Conservation (phyloP, 2,329 filamentous ascomycete genomes). For the Cladosporium cucumerinum region DNA sequence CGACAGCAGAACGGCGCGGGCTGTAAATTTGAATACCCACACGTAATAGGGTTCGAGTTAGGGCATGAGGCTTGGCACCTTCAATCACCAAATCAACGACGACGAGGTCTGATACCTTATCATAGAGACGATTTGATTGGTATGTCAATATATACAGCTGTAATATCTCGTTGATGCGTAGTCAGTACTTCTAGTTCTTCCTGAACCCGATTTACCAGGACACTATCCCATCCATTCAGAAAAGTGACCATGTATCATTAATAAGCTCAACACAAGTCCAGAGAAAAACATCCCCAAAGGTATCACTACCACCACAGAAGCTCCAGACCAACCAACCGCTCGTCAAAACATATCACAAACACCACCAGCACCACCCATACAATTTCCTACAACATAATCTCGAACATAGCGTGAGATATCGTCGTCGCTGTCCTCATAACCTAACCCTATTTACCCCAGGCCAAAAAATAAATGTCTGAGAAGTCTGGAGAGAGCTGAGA, state of each 20-base stretch:
- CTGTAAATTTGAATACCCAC: not conserved
- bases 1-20: too few species aligned
- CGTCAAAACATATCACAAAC: too few species aligned
- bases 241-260: not conserved
- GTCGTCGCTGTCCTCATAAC: not conserved
- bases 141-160: not conserved
- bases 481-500: not conserved
- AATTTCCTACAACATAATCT: not conserved
- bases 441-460: not conserved
- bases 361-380: too few species aligned
- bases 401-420: not conserved
- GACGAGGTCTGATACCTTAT: not conserved
- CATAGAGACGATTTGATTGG: not conserved
- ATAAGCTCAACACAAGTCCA: not conserved
- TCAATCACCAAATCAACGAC: not conserved
- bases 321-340: not conserved
- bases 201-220: too few species aligned
- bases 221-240: not conserved
- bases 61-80: not conserved
- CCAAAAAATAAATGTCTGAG: not conserved
- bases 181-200: too few species aligned
- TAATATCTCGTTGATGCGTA: too few species aligned
- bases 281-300: too few species aligned
- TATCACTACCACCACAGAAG: not conserved
- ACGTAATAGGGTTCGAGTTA: not conserved